These are phyloP conservation scores for Artemisia tridentata DNA, from an alignment of 129 eudicot species.

Conservation along the genomic window DNA sequence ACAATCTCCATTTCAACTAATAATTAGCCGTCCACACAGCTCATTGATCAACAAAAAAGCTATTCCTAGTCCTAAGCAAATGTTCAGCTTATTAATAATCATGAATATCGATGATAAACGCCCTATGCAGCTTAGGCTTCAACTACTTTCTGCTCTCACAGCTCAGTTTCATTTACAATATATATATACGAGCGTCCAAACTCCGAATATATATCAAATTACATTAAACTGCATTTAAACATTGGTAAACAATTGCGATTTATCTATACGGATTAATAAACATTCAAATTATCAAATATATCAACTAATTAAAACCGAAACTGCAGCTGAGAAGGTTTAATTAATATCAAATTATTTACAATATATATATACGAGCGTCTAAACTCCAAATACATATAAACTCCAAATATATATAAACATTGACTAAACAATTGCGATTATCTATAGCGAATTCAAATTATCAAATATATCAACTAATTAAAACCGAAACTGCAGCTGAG, in stretches of 20 bases:
- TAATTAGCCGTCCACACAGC: neutral
- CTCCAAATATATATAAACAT: no score
- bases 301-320: no score
- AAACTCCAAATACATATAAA: neutral
- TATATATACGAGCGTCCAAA: no score
- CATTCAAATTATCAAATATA: neutral
- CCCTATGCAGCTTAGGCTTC: neutral
- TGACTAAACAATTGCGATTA: neutral
- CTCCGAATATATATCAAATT: neutral
- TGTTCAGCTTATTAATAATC: neutral
- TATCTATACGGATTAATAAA: neutral
- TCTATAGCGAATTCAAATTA: neutral
- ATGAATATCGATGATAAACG: neutral
- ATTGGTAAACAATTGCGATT: neutral
- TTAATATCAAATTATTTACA: no score
- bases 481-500: no score
- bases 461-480: no score
- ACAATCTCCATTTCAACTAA: conserved; percentile 15
- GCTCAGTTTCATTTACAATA: conserved; percentile 3
- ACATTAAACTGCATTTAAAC: neutral
- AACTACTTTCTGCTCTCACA: neutral
- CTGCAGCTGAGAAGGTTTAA: no score
- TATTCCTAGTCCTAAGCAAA: neutral
- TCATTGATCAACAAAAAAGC: neutral
- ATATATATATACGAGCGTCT: no score